Evolutionary conservation across 495 filamentous ascomycete genomes (phyloP), one percentile per base, ranked within the genome.

Genomic region (Alectoria sarmentosa): DNA sequence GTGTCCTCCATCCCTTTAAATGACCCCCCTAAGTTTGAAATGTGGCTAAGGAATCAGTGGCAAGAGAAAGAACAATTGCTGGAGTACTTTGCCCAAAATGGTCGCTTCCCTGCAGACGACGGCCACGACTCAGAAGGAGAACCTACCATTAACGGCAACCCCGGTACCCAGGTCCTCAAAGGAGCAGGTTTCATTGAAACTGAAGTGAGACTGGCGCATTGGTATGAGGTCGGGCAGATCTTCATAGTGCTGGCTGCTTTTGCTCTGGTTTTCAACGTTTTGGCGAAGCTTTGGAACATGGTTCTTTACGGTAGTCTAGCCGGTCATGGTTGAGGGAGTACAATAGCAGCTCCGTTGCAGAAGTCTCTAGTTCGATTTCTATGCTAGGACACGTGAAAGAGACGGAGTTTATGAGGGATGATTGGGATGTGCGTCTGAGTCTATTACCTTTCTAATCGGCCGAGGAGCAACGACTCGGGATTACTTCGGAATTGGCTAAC

Each of bases 11-110:
- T 89, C 39, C 86, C 86, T n/a, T 67, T 86, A 6, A 77, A 85
- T 58, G 79, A 88, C 65, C 74, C 76, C 9, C 73, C 82, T 48
- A 76, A 74, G 17, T 88, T 89, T 67, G 79, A 82, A 55, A 69
- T 72, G 26, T 89, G 86, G 86, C 71, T 87, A 13, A 71, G 75
- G 49, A 73, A 76, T 13, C 80, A 85, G 37, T 89, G 86, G 86
- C 73, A 75, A 5, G 84, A 87, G 66, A 89, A 89, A 66, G 86
- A 89, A 52, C 70, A 79, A 28, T 72, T 89, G 17, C 70, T 89
- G 26, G 84, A 86, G 28, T 64, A 81, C 15, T 89, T 78, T 65
- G 74, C 80, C 41, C 77, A 81, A 65, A 84, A 77, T 7, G 85
- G 84, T 19, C 74, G 82, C 60, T 88, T 89, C 67, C 86, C 86